Conservation (phyloP, 352 stramenopile species). For the Globisporangium apiculatum region DNA sequence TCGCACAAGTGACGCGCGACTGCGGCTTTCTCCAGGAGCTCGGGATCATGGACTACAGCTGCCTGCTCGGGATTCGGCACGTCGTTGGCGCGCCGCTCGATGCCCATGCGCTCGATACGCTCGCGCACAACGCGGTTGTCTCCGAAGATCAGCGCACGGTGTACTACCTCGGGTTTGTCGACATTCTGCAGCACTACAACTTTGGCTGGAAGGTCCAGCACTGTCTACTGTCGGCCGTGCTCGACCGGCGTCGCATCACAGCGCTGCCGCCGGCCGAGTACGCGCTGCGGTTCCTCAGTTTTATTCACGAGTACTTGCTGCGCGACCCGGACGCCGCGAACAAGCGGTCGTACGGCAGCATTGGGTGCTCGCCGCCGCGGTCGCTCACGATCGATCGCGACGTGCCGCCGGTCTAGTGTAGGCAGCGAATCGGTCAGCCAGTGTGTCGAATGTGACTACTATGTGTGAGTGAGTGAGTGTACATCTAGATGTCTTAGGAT, state of each 20-base stretch:
- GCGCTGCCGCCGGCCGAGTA: constrained; percentile 79
- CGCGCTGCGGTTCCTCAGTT: constrained; percentile 77
- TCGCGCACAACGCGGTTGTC: constrained; percentile 77
- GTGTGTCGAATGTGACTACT: constrained; percentile 2
- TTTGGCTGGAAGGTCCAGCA: constrained; percentile 83
- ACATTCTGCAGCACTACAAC: constrained; percentile 84
- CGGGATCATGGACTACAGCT: constrained; percentile 88
- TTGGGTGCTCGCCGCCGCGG: constrained; percentile 24
- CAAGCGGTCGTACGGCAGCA: constrained; percentile 66
- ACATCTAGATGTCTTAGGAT: neutral
- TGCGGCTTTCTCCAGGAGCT: constrained; percentile 81
- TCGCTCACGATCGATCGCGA: constrained; percentile 11
- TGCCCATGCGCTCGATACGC: constrained; percentile 31
- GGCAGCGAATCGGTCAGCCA: neutral
- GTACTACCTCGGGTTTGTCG: constrained; percentile 83
- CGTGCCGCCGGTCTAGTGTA: neutral
- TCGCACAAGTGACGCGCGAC: constrained; percentile 78
- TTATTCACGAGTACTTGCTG: constrained; percentile 80
- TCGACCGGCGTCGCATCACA: constrained; percentile 75
- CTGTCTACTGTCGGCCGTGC: constrained; percentile 54
- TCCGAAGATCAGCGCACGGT: constrained; percentile 58
- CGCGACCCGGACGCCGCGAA: constrained; percentile 47
- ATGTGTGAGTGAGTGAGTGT: neutral
- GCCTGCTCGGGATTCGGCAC: constrained; percentile 64
- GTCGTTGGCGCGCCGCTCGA: constrained; percentile 38